These are phyloP conservation scores for Bipolaris sorokiniana DNA, from an alignment of 2,329 filamentous ascomycete genomes.

Conservation along the genomic window DNA sequence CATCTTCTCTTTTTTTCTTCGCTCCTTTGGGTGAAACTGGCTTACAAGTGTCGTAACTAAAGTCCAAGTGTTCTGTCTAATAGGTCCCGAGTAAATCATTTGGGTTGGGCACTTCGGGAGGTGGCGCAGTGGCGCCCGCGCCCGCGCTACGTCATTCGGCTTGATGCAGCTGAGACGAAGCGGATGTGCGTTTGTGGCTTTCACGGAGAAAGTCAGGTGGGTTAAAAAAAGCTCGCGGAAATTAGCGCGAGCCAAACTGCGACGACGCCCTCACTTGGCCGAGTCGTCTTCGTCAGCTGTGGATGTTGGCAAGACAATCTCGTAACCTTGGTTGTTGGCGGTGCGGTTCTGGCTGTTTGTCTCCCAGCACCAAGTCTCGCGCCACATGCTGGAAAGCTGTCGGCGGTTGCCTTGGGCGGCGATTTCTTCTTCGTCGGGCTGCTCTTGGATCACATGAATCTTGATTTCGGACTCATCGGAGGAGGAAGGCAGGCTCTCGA, in stretches of 20 bases:
- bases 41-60: background rate
- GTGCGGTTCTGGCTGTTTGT: background rate
- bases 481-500: background rate
- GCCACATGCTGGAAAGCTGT: constrained; percentile 10
- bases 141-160: background rate
- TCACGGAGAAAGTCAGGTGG: constrained; percentile 1
- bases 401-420: background rate
- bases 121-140: background rate
- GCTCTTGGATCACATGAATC: constrained; percentile 15
- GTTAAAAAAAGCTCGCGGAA: background rate
- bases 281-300: background rate
- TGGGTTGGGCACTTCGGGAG: background rate
- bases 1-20: no score
- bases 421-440: constrained; percentile 8
- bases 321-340: background rate
- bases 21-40: no score
- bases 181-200: background rate
- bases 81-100: no score
- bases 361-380: constrained; percentile 14
- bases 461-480: constrained; percentile 5
- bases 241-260: background rate
- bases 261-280: background rate
- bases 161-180: constrained; percentile 6
- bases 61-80: no score
- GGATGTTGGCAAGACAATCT: background rate